These are phyloP conservation scores for Sinapis alba DNA, from an alignment of 441 rosid species.

Conservation along the genomic window DNA sequence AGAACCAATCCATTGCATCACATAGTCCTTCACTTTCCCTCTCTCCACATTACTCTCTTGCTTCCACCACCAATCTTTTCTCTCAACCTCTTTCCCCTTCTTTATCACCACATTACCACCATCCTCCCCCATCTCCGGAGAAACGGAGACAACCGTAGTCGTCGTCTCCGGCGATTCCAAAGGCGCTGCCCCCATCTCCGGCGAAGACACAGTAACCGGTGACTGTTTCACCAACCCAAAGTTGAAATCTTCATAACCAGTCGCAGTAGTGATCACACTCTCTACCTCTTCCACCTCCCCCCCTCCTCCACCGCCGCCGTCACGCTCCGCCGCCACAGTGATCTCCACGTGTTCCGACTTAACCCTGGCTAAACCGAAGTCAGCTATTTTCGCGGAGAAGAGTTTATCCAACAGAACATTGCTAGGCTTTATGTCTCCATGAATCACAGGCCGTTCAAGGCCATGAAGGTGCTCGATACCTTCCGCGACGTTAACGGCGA, in stretches of 20 bases:
- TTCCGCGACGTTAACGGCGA: constrained; percentile 63
- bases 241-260: constrained; percentile 66
- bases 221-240: constrained; percentile 62
- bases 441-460: constrained; percentile 73
- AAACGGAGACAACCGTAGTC: constrained; percentile 18
- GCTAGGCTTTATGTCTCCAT: constrained; percentile 91
- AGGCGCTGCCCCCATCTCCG: constrained; percentile 37
- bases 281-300: constrained; percentile 66
- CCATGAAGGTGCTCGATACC: constrained; percentile 78
- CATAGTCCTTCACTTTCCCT: constrained; percentile 79
- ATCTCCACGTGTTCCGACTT: constrained; percentile 56
- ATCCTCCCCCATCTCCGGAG: constrained; percentile 43
- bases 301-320: constrained; percentile 41
- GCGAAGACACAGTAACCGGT: constrained; percentile 50
- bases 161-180: constrained; percentile 14
- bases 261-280: constrained; percentile 52
- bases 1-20: constrained; percentile 93
- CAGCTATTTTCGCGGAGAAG: constrained; percentile 76
- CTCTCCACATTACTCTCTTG: constrained; percentile 52
- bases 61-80: constrained; percentile 74
- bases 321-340: constrained; percentile 43
- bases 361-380: constrained; percentile 83
- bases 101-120: constrained; percentile 11
- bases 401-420: constrained; percentile 68
- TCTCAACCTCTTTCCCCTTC: constrained; percentile 39